Evolutionary conservation across 768 basidiomycete species (phyloP), one percentile per base, ranked within the genome.

Genomic region (Termitomyces sp.): DNA sequence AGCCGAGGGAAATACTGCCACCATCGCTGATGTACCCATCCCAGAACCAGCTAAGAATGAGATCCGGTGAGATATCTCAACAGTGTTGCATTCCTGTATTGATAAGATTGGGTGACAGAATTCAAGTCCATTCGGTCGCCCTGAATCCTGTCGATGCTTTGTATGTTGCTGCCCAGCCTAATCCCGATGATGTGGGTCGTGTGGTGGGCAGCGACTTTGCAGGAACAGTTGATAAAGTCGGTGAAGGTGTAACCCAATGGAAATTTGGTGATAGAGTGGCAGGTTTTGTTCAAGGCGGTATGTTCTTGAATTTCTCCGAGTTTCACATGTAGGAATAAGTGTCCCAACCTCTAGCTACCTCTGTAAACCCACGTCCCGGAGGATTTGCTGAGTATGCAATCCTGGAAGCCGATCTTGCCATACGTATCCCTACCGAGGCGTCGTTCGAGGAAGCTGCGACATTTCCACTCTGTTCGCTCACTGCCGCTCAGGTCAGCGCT

Each of bases 131-230:
- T 46, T 65, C 70, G 16, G 66, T 75, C 7, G 76, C 70, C 7
- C 57, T 78, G 42, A 77, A 78, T 57, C 72, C 74, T 8, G 68
- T 73, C n/a, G 73, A 78, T 51, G 63, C 75, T 18, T 62, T 74
- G 11, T 74, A 71, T 54, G 67, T 67, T 46, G 67, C 65, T 24
- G 60, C 69, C 44, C 71, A 68, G 35, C 62, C 63, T 15, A 70
- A 68, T 35, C 62, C 63, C 4, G 70, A 68, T 33, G 61, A 67
- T 45, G 70, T 70, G 18, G 75, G 75, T 39, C 71, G 71, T 18
- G 69, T 75, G 13, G 69, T 76, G 1, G 77, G 75, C 7, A 73
- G 70, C 36, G 77, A 78, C 57, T 64, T 77, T 39, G 71, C 76
- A 22, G 76, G 76, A 18, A 68, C 63, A 0, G 62, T 78, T 7